Conservation (phyloP, 306 rosid species). For the Cicer yamashitae region DNA sequence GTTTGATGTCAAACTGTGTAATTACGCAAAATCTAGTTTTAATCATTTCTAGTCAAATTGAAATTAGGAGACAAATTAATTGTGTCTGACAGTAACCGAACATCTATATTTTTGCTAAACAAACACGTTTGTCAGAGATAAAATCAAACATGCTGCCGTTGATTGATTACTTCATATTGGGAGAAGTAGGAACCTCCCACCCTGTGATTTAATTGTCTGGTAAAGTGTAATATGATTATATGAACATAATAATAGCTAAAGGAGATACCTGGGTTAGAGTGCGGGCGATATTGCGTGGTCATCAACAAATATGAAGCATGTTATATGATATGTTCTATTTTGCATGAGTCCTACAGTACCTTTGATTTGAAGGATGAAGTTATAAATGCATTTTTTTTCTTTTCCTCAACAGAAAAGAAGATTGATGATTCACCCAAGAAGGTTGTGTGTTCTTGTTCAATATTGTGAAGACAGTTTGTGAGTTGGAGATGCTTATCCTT, state of each 20-base stretch:
- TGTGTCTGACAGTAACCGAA: background rate
- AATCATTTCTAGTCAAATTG: too few species aligned
- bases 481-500: constrained; percentile 45
- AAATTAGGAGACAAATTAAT: background rate
- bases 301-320: constrained; percentile 7
- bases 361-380: constrained; percentile 27
- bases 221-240: background rate
- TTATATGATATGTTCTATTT: background rate
- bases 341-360: background rate
- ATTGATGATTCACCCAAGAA: constrained; percentile 82
- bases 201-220: constrained; percentile 9
- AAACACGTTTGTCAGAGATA: background rate
- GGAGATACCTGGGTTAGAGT: constrained; percentile 15
- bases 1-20: too few species aligned
- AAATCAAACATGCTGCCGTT: background rate
- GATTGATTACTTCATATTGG: background rate
- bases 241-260: background rate
- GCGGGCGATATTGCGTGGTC: background rate
- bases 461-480: constrained; percentile 64
- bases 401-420: constrained; percentile 77
- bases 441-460: constrained; percentile 86
- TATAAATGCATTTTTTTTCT: constrained; percentile 26
- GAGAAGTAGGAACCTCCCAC: background rate
- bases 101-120: background rate
- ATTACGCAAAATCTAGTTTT: too few species aligned